Percentiles rank a stretch among this genome's conserved stretches.
These are phyloP conservation scores for Eragrostis tef DNA, from an alignment of 202 grass and related monocot species.

Conservation along the genomic window DNA sequence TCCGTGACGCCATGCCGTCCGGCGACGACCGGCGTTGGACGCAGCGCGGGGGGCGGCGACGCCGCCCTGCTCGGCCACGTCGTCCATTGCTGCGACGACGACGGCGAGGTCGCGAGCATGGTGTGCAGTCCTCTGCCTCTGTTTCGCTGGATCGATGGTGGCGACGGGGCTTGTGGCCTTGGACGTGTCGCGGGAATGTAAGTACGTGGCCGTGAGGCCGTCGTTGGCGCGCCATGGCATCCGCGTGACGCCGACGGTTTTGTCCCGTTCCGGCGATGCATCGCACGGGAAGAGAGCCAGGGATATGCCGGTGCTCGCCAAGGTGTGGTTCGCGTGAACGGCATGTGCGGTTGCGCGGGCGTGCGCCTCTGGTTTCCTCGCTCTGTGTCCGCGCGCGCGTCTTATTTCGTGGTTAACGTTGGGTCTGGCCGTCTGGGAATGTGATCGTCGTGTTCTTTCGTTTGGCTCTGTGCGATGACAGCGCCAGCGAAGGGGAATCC, in stretches of 20 bases:
- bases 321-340: constrained; percentile 51
- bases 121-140: not conserved
- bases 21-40: not conserved
- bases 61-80: not conserved
- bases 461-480: not conserved
- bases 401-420: constrained; percentile 4
- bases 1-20: not conserved
- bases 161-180: not conserved
- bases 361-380: not conserved
- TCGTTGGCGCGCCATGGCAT: constrained; percentile 35
- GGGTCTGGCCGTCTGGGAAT: not conserved
- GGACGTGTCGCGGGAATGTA: not conserved
- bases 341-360: not conserved
- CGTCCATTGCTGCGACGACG: constrained; percentile 41
- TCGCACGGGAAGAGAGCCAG: not conserved
- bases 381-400: not conserved
- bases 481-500: not conserved
- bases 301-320: not conserved
- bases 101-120: constrained; percentile 44
- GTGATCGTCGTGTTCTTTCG: not conserved
- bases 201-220: too few relatives aligned
- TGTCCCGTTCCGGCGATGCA: constrained; percentile 32
- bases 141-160: not conserved
- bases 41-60: not conserved
- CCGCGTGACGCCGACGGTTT: constrained; percentile 19